Evolutionary conservation across 2,329 filamentous ascomycete genomes (phyloP), one percentile per base, ranked within the genome.

Genomic region (Tolypocladium ovalisporum): DNA sequence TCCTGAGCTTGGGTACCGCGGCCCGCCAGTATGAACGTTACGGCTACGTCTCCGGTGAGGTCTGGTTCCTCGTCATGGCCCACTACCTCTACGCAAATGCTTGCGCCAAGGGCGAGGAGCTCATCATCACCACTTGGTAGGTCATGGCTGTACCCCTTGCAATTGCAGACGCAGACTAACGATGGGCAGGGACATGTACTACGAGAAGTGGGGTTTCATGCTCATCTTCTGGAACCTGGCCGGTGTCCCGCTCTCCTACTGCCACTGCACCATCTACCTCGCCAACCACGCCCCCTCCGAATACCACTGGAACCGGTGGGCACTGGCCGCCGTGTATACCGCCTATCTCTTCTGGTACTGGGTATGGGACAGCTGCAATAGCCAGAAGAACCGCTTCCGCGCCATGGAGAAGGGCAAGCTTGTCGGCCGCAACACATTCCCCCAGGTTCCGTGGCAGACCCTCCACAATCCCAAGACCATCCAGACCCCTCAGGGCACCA

Each of bases 191-290:
- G 91, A 96, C 67, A 96, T 96, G 87, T 96, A 95, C 78, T 93
- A 90, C 66, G 91, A 96, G 79, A 96, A 96, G 76, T 92, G 89
- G 84, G 91, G 91, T 55, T 96, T 96, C 78, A 96, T 96, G 91
- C 83, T 96, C 63, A 95, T 95, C 72, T 96, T 96, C 83, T 96
- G 91, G 91, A 96, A 96, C 74, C 79, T 96, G 70, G 90, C 91
- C 52, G 91, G 91, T 63, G 91, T 96, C 32, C 91, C 91, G 17
- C 80, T 96, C 55, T 91, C 86, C 56, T 96, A 96, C 80, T 96
- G 90, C 77, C 91, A 96, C 78, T 94, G 89, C 81, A 93, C 89
- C 54, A 84, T 96, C 66, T 96, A 89, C 75, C 81, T 96, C 54
- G 90, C 90, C 63, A 92, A 88, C 73, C 90, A 95, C 71, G 75